Base-by-base conservation (phyloP, 1,284 basidiomycete genomes). In the Papiliotrema laurentii region DNA sequence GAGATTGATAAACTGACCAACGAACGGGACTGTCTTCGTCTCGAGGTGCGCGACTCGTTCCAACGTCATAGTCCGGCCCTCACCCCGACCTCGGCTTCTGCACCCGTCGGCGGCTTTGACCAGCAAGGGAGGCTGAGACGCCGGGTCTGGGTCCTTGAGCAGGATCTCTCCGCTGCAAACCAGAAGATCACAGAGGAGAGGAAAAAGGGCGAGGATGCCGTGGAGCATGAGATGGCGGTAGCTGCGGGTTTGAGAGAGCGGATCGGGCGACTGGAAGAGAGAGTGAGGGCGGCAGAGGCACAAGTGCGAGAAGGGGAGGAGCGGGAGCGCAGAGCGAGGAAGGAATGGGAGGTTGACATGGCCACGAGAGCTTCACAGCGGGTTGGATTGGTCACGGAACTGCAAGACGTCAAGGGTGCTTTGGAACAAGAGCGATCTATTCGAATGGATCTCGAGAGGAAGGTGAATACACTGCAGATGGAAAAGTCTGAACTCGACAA, bases 81-180 rank as follows among this genome's bases (percentile, higher is more conserved):
- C 30, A 21, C 37, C 37, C n/a, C 14, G 37, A 21, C 37, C 10
- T 31, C 30, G 10, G 9, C 30, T 31, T 16, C 37, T n/a, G 22
- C 19, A 7, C 14, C 5, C n/a, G 7, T 27, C 3, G 21, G 30
- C 16, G 47, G 22, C 2, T 45, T 53, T 1, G 61, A 66, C 19
- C 48, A 45, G 10, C 36, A 50, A 7, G 68, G 68, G 1, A 55
- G 51, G 16, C n/a, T 59, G 26, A 50, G 49, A 5, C 47, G 68
- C 9, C 19, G 41, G 24, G 49, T 63, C 2, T 69, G 58, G 57
- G 16, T 68, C 7, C 36, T 58, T 22, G 54, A 58, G 14, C 52
- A 63, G 41, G 39, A 55, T 38, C 37, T 52, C 13, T 9, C 7
- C 3, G 22, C 47, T 14, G 43, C 62, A 10, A 48, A 58, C 33